Base-by-base conservation (phyloP, 2,329 filamentous ascomycete genomes). In the Apiospora saccharicola region DNA sequence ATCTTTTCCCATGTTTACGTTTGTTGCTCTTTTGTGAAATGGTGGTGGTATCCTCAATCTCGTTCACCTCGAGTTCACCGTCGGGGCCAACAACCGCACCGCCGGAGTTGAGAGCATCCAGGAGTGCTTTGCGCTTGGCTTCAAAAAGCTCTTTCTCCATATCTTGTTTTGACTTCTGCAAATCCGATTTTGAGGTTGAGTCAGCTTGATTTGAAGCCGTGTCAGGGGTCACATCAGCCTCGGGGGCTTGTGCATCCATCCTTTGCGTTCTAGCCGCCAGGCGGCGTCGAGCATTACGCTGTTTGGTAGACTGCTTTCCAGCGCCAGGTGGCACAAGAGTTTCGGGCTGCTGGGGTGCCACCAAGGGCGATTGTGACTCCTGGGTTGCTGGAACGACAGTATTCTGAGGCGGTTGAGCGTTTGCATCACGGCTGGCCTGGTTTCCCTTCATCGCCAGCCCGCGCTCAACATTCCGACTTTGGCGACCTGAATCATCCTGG, bases 231-330 rank as follows among this genome's bases (percentile, higher is more conserved):
- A 30, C 49, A 51, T 70, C n/a, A 71, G 73, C 13, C 8, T 37
- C 44, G 34, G 64, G 64, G 68, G n/a, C 75, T 69, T 76, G 74
- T 70, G 41, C 51, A 6, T 72, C 77, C 73, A 69, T 75, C 73
- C 72, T 79, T 75, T 77, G 77, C 37, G 79, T 76, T 26, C 78
- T 77, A 71, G 84, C 83, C 3, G 81, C 80, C 3, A 80, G 79
- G 46, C 85, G 84, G 61, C 88, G 83, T 41, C 88, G 83, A 12
- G 83, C 84, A 73, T 90, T 90, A 7, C 88, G 84, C 73, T 83
- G 87, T 75, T 86, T 85, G 0, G 88, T 90, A 46, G 76, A 81
- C 0, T 80, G 78, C 69, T 86, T 78, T 1, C 85, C 85, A 22
- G 78, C 73, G 1, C 80, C 80, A 7, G 84, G 82, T 4, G 79